Evolutionary conservation across 1,284 basidiomycete species (phyloP).

Genomic region (Thelephora terrestris): DNA sequence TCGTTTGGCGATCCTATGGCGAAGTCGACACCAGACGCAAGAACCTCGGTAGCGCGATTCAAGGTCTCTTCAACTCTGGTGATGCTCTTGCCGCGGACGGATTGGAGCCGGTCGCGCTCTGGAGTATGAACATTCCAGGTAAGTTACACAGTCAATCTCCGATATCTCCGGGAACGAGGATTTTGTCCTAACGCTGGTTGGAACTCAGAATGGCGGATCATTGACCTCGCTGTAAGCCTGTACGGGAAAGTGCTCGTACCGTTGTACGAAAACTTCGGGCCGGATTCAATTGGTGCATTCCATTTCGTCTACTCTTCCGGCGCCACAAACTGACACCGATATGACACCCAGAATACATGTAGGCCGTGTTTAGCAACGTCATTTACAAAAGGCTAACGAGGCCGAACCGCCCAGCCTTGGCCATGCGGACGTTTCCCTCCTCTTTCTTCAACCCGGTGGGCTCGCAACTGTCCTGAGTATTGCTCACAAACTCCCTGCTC

Average conservation of each 20-base stretch:
- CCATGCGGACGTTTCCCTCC: slow-evolving; percentile 70
- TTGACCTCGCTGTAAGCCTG: slow-evolving; percentile 71
- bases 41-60: slow-evolving; percentile 62
- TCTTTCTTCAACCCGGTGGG: slow-evolving; percentile 73
- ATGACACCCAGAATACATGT: too few species aligned
- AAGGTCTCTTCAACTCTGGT: slow-evolving; percentile 51
- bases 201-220: slow-evolving; percentile 60
- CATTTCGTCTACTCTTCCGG: background rate
- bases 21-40: slow-evolving; percentile 65
- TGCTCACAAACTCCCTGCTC: slow-evolving; percentile 45
- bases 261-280: slow-evolving; percentile 88
- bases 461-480: slow-evolving; percentile 69
- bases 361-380: too few species aligned
- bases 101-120: slow-evolving; percentile 63
- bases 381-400: too few species aligned
- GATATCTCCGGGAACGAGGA: too few species aligned
- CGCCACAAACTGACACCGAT: too few species aligned
- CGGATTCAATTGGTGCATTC: slow-evolving; percentile 37
- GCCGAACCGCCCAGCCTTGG: slow-evolving; percentile 54
- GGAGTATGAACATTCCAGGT: slow-evolving; percentile 61
- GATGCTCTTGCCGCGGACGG: slow-evolving; percentile 45
- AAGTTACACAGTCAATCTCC: too few species aligned
- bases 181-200: too few species aligned
- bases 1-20: slow-evolving; percentile 72
- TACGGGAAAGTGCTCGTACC: slow-evolving; percentile 80